phyloP scores from a whole-genome alignment of 2,329 filamentous ascomycete species.

The Harringtonia lauricola region DNA sequence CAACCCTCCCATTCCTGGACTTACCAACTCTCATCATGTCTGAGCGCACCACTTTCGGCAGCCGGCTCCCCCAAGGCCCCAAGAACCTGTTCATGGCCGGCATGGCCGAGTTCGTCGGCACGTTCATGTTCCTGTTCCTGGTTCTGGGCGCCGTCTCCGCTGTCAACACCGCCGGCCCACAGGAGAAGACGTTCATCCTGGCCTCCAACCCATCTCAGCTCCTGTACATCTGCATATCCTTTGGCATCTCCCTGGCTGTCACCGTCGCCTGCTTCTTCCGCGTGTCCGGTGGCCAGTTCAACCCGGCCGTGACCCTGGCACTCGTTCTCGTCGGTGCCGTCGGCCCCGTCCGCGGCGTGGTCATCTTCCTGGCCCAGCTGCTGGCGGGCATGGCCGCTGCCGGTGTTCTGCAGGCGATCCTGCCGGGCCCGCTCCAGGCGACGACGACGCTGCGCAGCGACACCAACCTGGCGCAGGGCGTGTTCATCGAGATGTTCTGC shows the following conservation, averaged over 20 bases:
- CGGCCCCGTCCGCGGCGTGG: constrained; percentile 34
- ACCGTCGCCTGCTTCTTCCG: constrained; percentile 48
- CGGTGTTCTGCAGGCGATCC: constrained; percentile 42
- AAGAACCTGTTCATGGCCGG: constrained; percentile 28
- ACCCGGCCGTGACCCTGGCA: constrained; percentile 41
- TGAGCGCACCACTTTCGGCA: constrained; percentile 2
- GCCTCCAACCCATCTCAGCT: constrained; percentile 22
- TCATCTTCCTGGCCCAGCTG: constrained; percentile 46
- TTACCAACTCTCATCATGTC: constrained; percentile 1
- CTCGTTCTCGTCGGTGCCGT: constrained; percentile 49
- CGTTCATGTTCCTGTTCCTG: constrained; percentile 39
- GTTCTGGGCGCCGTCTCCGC: constrained; percentile 17
- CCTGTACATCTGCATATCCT: constrained; percentile 37
- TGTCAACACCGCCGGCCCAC: constrained; percentile 14
- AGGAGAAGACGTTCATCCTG: constrained; percentile 7
- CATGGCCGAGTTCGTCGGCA: constrained; percentile 39
- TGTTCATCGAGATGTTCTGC: constrained; percentile 58
- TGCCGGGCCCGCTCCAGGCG: constrained; percentile 44
- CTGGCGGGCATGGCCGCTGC: constrained; percentile 47
- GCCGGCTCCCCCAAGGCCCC: constrained; percentile 6
- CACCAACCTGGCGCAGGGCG: constrained; percentile 41
- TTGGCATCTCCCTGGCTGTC: constrained; percentile 37
- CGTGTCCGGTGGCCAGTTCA: constrained; percentile 40
- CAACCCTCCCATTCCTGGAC: too few relatives aligned
- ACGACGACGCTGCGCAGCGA: constrained; percentile 42